Evolutionary conservation across 768 basidiomycete species (phyloP).

Genomic region (Mycena venus): DNA sequence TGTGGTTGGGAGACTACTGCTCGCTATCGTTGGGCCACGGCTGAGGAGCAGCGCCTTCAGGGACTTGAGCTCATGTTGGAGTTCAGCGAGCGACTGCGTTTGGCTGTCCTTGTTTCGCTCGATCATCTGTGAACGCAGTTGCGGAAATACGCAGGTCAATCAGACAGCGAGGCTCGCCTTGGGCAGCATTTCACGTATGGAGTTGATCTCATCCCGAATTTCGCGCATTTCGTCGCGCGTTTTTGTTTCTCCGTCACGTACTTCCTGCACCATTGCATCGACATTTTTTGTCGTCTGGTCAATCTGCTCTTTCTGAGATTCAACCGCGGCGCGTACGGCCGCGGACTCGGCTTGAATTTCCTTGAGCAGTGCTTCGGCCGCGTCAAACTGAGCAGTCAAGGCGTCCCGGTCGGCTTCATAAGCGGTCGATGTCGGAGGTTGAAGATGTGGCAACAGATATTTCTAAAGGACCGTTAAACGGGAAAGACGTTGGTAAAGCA

Average conservation of each 20-base stretch:
- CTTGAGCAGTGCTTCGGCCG: slow-evolving; percentile 82
- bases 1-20: slow-evolving; percentile 56
- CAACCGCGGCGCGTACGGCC: slow-evolving; percentile 78
- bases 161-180: slow-evolving; percentile 69
- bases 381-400: slow-evolving; percentile 90
- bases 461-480: slow-evolving; percentile 65
- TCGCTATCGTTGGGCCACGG: slow-evolving; percentile 67
- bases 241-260: slow-evolving; percentile 83
- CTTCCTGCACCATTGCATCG: slow-evolving; percentile 76
- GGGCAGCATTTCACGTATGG: slow-evolving; percentile 92
- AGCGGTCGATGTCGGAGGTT: slow-evolving; percentile 87
- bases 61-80: slow-evolving; percentile 95
- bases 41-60: slow-evolving; percentile 90
- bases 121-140: slow-evolving; percentile 76
- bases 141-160: slow-evolving; percentile 8
- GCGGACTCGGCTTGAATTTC: slow-evolving; percentile 86
- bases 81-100: slow-evolving; percentile 83
- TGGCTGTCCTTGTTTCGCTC: slow-evolving; percentile 93
- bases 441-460: slow-evolving; percentile 91
- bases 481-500: background rate
- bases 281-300: slow-evolving; percentile 82
- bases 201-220: slow-evolving; percentile 91
- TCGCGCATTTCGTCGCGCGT: slow-evolving; percentile 92
- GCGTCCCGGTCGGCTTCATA: slow-evolving; percentile 92
- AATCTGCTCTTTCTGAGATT: slow-evolving; percentile 81